Base-by-base conservation (phyloP, 1,284 basidiomycete genomes). In the Ceratobasidium sp. region DNA sequence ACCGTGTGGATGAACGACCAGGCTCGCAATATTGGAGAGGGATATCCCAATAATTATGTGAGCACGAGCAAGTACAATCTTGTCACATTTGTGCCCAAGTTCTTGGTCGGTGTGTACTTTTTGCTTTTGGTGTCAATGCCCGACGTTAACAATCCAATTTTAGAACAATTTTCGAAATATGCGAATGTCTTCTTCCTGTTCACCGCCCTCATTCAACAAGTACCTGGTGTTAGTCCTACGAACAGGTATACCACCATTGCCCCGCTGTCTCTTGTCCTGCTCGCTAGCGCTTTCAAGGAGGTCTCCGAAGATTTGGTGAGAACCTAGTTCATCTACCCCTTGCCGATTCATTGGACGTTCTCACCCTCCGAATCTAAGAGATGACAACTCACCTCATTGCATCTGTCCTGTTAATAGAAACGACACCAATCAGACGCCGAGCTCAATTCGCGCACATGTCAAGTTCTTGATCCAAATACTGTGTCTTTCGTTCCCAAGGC, bases 141-240 rank as follows among this genome's bases (percentile, higher is more conserved):
- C 40, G 43, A 25, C 29, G 49, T 12, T 43, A n/a, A 32, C 52
- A 67, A 8, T 20, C 32, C 52, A 1, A 74, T 73, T 68, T 72
- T 82, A 90, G 95, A 98, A 78, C 95, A 98, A 88, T 97, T 98
- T 84, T 94, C 92, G 72, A 96, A 97, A 86, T 98, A 98, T 77
- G 97, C 97, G 75, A 99, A 99, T 79, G 72, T 99, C 71, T 99
- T 99, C 84, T 99, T 99, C 86, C 83, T 99, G 71, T 99, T 99
- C 83, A 99, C 96, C 40, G 95, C 95, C 29, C 92, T 88, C 79
- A 98, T 99, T 68, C 96, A 99, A 78, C 97, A 99, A 82, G 96
- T 99, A 73, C 97, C 97, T 10, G 92, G 88, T 74, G 97, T 99
- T 5, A 99, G 96, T 1, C 97, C 97, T 8, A 99, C 96, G 2